Conservation (phyloP, 1,284 basidiomycete genomes). For the Pascua sp. region DNA sequence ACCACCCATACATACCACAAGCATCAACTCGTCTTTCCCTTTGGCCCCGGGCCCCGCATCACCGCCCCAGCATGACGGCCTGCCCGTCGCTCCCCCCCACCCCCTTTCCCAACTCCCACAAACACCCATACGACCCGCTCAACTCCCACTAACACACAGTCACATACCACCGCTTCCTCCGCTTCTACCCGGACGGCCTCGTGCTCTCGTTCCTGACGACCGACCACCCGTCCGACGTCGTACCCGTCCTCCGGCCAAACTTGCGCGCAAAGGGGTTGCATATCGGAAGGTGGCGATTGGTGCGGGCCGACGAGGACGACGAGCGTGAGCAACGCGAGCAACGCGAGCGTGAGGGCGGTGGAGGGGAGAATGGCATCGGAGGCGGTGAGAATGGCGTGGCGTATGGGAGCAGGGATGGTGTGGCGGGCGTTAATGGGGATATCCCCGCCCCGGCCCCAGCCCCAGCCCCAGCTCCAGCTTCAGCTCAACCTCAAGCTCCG, state of each 20-base stretch:
- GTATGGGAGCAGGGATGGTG: no score
- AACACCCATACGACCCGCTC: no score
- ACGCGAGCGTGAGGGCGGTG: not conserved
- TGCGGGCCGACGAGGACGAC: slow-evolving; percentile 21
- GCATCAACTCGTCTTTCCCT: no score
- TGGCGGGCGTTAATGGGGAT: no score
- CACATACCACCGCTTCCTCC: slow-evolving; percentile 58
- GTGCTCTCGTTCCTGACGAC: slow-evolving; percentile 83
- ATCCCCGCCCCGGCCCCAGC: no score
- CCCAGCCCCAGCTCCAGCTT: no score
- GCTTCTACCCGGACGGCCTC: slow-evolving; percentile 82
- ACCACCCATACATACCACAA: no score
- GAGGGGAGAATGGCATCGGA: not conserved
- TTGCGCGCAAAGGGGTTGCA: slow-evolving; percentile 69
- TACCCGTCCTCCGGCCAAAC: slow-evolving; percentile 70
- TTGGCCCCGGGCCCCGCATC: no score
- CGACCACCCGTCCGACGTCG: slow-evolving; percentile 71
- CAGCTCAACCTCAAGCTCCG: no score
- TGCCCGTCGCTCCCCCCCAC: no score
- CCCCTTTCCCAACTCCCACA: not conserved
- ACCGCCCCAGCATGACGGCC: no score
- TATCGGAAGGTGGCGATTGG: slow-evolving; percentile 43
- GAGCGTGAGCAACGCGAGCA: slow-evolving; percentile 1
- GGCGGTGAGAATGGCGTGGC: not conserved
- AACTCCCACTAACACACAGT: slow-evolving; percentile 28